Evolutionary conservation across 768 basidiomycete species (phyloP).

Genomic region (Lentinula edodes): DNA sequence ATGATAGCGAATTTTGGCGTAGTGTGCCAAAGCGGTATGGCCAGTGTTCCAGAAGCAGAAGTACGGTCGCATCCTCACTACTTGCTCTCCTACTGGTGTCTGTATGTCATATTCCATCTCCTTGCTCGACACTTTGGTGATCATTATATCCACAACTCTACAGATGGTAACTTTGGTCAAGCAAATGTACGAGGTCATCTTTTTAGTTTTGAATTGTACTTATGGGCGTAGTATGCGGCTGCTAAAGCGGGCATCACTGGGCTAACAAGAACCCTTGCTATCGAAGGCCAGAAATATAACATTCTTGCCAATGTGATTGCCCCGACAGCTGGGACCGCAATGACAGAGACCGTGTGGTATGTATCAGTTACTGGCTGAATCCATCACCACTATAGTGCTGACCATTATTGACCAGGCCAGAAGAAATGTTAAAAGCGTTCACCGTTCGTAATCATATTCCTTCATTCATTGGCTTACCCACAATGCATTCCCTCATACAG

Average conservation of each 20-base stretch:
- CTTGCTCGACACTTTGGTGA: neutral
- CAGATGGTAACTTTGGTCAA: conserved; percentile 95
- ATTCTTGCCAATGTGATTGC: conserved; percentile 88
- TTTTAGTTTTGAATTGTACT: neutral
- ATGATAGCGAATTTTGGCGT: neutral
- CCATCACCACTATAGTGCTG: neutral
- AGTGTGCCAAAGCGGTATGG: conserved; percentile 95
- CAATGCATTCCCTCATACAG: conserved; percentile 25
- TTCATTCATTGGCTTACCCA: neutral
- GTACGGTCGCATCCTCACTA: conserved; percentile 92
- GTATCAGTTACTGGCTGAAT: conserved; percentile 10
- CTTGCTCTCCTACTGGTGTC: conserved; percentile 88
- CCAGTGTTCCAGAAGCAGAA: conserved; percentile 95
- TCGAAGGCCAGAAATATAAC: conserved; percentile 89
- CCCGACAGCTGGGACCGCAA: conserved; percentile 85
- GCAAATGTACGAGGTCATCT: conserved; percentile 54
- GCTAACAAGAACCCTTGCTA: conserved; percentile 81
- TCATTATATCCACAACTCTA: neutral
- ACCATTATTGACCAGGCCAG: conserved; percentile 40
- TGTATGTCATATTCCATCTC: conserved; percentile 46
- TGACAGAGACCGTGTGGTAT: conserved; percentile 82
- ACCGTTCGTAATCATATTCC: conserved; percentile 43
- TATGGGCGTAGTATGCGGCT: conserved; percentile 62
- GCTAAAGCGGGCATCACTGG: conserved; percentile 92
- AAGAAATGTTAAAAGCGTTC: conserved; percentile 85